Conservation (phyloP, 2,329 filamentous ascomycete genomes). For the Lecanoromycetidae sp. region DNA sequence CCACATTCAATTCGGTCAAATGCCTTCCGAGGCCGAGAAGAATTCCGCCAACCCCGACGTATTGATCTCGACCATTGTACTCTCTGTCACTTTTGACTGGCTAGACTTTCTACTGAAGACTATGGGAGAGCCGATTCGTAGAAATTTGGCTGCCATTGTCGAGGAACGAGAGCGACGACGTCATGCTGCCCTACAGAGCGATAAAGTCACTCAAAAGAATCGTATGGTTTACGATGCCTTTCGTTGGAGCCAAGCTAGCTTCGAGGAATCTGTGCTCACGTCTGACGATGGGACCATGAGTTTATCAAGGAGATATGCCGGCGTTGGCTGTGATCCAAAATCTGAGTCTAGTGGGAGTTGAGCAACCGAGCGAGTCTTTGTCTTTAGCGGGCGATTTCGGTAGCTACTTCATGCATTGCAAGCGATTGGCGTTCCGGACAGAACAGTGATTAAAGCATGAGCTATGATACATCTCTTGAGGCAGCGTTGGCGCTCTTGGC, state of each 20-base stretch:
- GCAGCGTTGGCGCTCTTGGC: background rate
- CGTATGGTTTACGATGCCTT: background rate
- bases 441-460: background rate
- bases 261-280: slow-evolving; percentile 7
- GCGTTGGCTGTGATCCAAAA: slow-evolving; percentile 4
- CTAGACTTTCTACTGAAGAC: slow-evolving; percentile 3
- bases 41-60: slow-evolving; percentile 1
- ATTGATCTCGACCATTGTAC: slow-evolving; percentile 11
- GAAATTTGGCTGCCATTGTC: slow-evolving; percentile 5
- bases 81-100: slow-evolving; percentile 13
- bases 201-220: background rate
- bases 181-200: slow-evolving; percentile 3
- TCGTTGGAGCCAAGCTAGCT: slow-evolving; percentile 9
- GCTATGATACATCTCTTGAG: background rate
- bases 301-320: background rate
- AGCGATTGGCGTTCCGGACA: slow-evolving; percentile 5
- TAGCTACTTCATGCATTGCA: slow-evolving; percentile 4
- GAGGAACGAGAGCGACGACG: slow-evolving; percentile 14
- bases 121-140: background rate
- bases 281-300: background rate
- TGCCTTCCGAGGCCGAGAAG: slow-evolving; percentile 3
- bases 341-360: background rate
- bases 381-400: too few relatives aligned
- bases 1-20: slow-evolving; percentile 16
- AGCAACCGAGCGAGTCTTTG: background rate